Percentiles rank a stretch among this genome's conserved stretches.
Evolutionary conservation across 2,329 filamentous ascomycete species (phyloP).

Genomic region (Fusarium sp.): DNA sequence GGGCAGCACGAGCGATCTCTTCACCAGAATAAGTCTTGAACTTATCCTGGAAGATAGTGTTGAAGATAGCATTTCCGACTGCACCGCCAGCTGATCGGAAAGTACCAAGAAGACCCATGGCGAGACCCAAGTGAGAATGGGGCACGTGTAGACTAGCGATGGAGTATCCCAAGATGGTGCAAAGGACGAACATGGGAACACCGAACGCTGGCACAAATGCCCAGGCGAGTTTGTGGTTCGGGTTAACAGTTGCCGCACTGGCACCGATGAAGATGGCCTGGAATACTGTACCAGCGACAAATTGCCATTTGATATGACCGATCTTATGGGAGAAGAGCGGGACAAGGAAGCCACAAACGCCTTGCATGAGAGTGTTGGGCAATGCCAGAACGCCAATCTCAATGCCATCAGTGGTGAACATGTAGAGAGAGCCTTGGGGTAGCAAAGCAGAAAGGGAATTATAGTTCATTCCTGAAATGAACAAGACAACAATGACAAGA

Average conservation of each 20-base stretch:
- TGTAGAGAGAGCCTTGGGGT: conserved; percentile 18
- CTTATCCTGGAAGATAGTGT: conserved; percentile 18
- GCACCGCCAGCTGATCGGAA: conserved; percentile 17
- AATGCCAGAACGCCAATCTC: conserved; percentile 8
- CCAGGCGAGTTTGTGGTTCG: conserved; percentile 21
- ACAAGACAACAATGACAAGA: conserved; percentile 1
- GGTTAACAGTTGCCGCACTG: conserved; percentile 19
- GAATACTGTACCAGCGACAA: neutral
- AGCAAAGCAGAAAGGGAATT: conserved; percentile 16
- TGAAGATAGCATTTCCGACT: conserved; percentile 17
- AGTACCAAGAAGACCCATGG: conserved; percentile 18
- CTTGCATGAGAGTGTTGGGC: neutral
- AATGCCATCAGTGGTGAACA: conserved; percentile 22
- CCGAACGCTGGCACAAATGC: conserved; percentile 24
- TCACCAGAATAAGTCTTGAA: conserved; percentile 1
- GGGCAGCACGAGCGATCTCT: neutral
- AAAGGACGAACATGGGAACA: conserved; percentile 16
- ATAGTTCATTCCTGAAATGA: conserved; percentile 23
- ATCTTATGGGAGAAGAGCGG: conserved; percentile 1
- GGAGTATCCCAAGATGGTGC: conserved; percentile 15
- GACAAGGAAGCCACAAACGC: neutral
- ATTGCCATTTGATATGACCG: conserved; percentile 11
- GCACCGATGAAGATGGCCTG: conserved; percentile 21
- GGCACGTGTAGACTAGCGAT: conserved; percentile 25
- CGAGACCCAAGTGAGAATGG: conserved; percentile 19